These are phyloP conservation scores for Capillidium rhysosporum DNA, from an alignment of 371 early-diverging fungal species.

Conservation along the genomic window DNA sequence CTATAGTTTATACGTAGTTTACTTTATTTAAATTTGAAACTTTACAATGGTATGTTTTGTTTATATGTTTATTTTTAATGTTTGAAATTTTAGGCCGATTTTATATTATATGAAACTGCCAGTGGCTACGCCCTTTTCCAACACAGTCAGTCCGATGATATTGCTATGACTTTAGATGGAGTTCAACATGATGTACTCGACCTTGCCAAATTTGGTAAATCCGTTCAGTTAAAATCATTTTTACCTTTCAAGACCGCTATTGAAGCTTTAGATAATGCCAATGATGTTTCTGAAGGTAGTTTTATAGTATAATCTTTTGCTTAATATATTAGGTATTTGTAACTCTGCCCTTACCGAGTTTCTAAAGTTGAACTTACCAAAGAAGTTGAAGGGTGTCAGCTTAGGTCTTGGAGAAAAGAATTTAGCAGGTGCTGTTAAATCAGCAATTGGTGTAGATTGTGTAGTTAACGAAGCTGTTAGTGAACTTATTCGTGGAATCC, in stretches of 20 bases:
- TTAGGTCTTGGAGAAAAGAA: conserved; percentile 88
- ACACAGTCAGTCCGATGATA: conserved; percentile 80
- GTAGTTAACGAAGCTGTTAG: conserved; percentile 53
- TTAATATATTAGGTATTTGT: conserved; percentile 52
- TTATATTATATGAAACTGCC: conserved; percentile 80
- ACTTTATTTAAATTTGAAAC: too few relatives aligned
- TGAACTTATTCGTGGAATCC: conserved; percentile 84
- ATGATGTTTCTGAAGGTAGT: conserved; percentile 90
- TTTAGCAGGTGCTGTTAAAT: conserved; percentile 75
- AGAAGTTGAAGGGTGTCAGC: conserved; percentile 46
- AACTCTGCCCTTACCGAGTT: conserved; percentile 73
- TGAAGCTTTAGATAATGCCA: conserved; percentile 91
- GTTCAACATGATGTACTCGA: conserved; percentile 70
- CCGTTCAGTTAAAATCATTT: conserved; percentile 81
- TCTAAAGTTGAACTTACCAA: conserved; percentile 81
- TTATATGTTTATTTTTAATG: too few relatives aligned
- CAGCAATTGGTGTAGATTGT: conserved; percentile 53
- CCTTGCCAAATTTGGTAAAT: conserved; percentile 76
- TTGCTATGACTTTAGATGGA: conserved; percentile 77
- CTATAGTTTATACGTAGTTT: too few relatives aligned
- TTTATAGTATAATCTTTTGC: conserved; percentile 11
- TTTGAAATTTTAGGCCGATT: conserved; percentile 36
- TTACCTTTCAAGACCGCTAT: conserved; percentile 91
- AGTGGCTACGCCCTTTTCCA: conserved; percentile 95
- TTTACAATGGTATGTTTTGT: too few relatives aligned